Conservation (phyloP, 2,329 filamentous ascomycete genomes). For the Lasiodiplodia sp. region DNA sequence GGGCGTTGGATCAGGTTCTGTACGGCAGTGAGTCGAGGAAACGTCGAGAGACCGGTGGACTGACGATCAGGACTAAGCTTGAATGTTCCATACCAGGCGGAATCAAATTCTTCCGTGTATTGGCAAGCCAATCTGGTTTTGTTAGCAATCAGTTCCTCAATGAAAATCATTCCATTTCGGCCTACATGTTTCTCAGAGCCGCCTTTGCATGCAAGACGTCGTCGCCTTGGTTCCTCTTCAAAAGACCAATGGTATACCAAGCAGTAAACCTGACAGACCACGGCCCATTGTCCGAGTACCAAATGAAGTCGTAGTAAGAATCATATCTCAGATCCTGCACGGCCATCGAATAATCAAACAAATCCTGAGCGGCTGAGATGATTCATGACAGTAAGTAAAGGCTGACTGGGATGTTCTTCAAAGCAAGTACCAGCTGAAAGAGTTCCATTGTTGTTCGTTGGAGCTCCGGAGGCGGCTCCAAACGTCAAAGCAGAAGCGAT, state of each 20-base stretch:
- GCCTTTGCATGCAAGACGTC: slow-evolving; percentile 48
- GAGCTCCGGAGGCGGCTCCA: neutral
- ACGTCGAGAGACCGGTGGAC: neutral
- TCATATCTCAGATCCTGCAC: slow-evolving; percentile 52
- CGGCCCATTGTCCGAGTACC: slow-evolving; percentile 52
- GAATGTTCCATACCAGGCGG: slow-evolving; percentile 53
- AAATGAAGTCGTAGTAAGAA: slow-evolving; percentile 52
- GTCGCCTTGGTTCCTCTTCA: slow-evolving; percentile 46
- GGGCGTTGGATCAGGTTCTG: slow-evolving; percentile 42
- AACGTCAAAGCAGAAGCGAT: neutral
- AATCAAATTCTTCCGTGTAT: slow-evolving; percentile 47
- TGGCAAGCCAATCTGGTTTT: slow-evolving; percentile 42
- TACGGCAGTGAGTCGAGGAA: no score
- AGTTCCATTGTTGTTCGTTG: neutral
- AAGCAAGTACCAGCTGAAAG: slow-evolving; percentile 1
- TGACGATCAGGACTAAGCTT: slow-evolving; percentile 49
- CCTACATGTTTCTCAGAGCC: slow-evolving; percentile 46
- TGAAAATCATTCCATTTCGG: slow-evolving; percentile 20
- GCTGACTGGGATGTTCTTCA: neutral
- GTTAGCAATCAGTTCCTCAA: neutral
- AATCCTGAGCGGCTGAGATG: slow-evolving; percentile 43
- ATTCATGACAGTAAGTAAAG: neutral
- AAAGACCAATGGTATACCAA: slow-evolving; percentile 51
- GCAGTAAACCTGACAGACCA: slow-evolving; percentile 55
- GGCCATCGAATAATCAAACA: slow-evolving; percentile 52